Base-by-base conservation (phyloP, 176 grass and related monocot genomes). In the Puccinellia tenuiflora region DNA sequence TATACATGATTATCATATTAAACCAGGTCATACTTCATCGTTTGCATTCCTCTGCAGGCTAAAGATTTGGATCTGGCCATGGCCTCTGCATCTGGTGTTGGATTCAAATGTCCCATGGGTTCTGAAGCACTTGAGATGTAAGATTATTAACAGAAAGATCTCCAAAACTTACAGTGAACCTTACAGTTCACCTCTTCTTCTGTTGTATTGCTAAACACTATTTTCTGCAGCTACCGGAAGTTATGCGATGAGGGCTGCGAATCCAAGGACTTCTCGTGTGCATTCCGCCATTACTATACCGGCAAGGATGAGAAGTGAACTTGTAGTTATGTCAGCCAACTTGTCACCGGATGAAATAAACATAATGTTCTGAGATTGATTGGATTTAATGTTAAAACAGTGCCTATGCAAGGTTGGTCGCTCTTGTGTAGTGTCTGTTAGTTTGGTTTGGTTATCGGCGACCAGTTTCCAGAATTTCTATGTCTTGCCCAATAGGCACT, bases 201-300 rank as follows among this genome's bases (percentile, higher is more conserved):
- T 9, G 15, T 24, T 35, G 21, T 30, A 38, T 7, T 6, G 34
- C 68, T 83, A 73, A 89, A 10, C 37, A 14, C 38, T 50, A 35
- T 4, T 62, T 61, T 80, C 38, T 93, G 61, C 87, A 91, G 96
- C 75, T 95, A 95, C 35, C 79, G 52, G 39, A 91, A 87, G 50
- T 70, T 98, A 56, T 92, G 96, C 8, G 73, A 82, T 20, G 84
- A 91, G 62, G 91, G 96, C 31, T 90, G 76, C 46, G 73, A 87
- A 56, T 86, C 57, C 39, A 93, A 95, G n/a, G 96, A 95, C 63
- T 98, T 98, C 83, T 98, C 96, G 1, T 98, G 89, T 4, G 89
- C 83, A 25, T 98, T 95, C 68, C 87, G 80, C 67, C 89, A 93
- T 71, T 59, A 80, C 68, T 98, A 95, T 10, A 52, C 51, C 11